Evolutionary conservation across 768 basidiomycete species (phyloP).

Genomic region (Imleria badia): DNA sequence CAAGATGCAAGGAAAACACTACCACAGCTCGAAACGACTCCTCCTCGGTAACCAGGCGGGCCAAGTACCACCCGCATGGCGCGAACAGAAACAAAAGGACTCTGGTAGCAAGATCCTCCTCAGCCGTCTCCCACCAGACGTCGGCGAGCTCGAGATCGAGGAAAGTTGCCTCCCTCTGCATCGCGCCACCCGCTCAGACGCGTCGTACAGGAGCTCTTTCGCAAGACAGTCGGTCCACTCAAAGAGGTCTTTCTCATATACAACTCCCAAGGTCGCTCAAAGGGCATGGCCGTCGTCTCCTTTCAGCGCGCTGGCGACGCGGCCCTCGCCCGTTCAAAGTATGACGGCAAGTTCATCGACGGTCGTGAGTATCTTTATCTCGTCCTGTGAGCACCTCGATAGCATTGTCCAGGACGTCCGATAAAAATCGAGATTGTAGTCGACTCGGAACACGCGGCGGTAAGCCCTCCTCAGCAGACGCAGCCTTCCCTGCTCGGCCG

Average conservation of each 20-base stretch:
- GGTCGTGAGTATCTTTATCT: slow-evolving; percentile 38
- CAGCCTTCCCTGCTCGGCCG: slow-evolving; percentile 42
- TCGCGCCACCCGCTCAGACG: slow-evolving; percentile 3
- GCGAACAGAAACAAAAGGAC: slow-evolving; percentile 38
- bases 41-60: slow-evolving; percentile 59
- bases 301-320: slow-evolving; percentile 70
- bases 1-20: slow-evolving; percentile 13
- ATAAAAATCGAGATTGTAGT: slow-evolving; percentile 65
- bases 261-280: slow-evolving; percentile 72
- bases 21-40: slow-evolving; percentile 54
- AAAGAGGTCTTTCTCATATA: slow-evolving; percentile 70
- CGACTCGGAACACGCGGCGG: slow-evolving; percentile 37
- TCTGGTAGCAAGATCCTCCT: slow-evolving; percentile 67
- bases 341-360: slow-evolving; percentile 76
- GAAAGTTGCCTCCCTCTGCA: slow-evolving; percentile 34
- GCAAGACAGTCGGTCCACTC: slow-evolving; percentile 72
- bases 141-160: slow-evolving; percentile 66
- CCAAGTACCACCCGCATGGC: slow-evolving; percentile 63
- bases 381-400: not conserved
- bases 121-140: slow-evolving; percentile 66
- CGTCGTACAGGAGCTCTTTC: slow-evolving; percentile 61
- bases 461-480: slow-evolving; percentile 22
- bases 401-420: slow-evolving; percentile 49
- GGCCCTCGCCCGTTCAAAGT: slow-evolving; percentile 59
- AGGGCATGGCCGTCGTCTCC: slow-evolving; percentile 75